Conservation (phyloP, 2,329 filamentous ascomycete genomes). For the Phaeosphaeriaceae sp. region DNA sequence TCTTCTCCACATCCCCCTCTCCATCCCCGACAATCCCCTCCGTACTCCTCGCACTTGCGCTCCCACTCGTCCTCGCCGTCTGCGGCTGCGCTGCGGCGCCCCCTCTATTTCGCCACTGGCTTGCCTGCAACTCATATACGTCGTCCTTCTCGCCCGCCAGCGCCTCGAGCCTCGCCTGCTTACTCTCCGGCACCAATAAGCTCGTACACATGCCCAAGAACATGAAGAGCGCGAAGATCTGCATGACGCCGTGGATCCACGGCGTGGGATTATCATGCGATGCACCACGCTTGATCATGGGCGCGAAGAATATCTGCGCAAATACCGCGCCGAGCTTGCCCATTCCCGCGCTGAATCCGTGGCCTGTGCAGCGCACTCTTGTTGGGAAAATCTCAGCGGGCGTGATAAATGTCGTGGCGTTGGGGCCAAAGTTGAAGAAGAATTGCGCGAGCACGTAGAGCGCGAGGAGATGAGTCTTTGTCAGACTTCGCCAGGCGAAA, state of each 20-base stretch:
- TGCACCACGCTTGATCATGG: conserved; percentile 62
- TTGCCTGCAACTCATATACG: conserved; percentile 51
- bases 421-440: conserved; percentile 63
- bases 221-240: conserved; percentile 84
- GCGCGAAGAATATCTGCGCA: conserved; percentile 58
- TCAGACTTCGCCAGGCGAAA: conserved; percentile 56
- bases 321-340: conserved; percentile 59
- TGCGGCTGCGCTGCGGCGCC: conserved; percentile 2
- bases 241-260: conserved; percentile 76
- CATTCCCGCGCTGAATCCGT: conserved; percentile 57
- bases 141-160: conserved; percentile 70
- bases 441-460: conserved; percentile 58
- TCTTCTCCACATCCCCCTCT: conserved; percentile 16
- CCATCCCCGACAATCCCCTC: conserved; percentile 8
- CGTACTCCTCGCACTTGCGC: conserved; percentile 20
- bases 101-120: conserved; percentile 46
- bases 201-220: conserved; percentile 72
- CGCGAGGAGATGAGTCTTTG: conserved; percentile 51
- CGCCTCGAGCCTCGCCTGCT: conserved; percentile 74
- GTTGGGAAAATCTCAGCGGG: conserved; percentile 62
- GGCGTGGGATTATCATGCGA: conserved; percentile 60
- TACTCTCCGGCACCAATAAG: conserved; percentile 79
- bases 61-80: conserved; percentile 7
- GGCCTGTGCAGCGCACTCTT: conserved; percentile 56
- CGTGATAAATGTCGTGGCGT: conserved; percentile 60